Evolutionary conservation across 495 filamentous ascomycete genomes (phyloP).

Genomic region (Platismatia glauca): DNA sequence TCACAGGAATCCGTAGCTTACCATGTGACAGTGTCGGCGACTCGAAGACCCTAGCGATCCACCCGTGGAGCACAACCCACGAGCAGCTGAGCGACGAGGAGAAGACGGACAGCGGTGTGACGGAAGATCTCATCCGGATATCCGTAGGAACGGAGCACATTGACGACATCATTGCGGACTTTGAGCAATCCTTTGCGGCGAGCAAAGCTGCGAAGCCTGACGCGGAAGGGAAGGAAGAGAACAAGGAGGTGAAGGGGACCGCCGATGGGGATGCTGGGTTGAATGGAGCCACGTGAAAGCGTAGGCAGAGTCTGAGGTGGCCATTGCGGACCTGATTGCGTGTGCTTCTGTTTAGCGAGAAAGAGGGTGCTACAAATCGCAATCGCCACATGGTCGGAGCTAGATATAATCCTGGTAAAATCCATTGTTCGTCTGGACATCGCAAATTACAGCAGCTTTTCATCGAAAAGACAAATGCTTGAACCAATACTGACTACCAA

Average conservation of each 20-base stretch:
- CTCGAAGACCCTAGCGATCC: conserved; percentile 85
- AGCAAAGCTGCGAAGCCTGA: conserved; percentile 32
- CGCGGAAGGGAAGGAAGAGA: conserved; percentile 25
- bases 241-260: conserved; percentile 29
- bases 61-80: conserved; percentile 94
- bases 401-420: too few relatives aligned
- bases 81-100: conserved; percentile 86
- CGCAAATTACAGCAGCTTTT: too few relatives aligned
- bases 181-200: conserved; percentile 78
- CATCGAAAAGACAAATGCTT: too few relatives aligned
- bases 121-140: conserved; percentile 89
- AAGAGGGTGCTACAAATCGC: too few relatives aligned
- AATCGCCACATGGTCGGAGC: too few relatives aligned
- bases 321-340: too few relatives aligned
- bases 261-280: conserved; percentile 25
- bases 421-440: too few relatives aligned
- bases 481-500: too few relatives aligned
- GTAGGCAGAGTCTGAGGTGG: too few relatives aligned
- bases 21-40: conserved; percentile 47
- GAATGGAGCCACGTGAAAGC: conserved; percentile 25
- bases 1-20: not conserved
- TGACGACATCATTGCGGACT: conserved; percentile 95
- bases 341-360: too few relatives aligned
- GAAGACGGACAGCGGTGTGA: conserved; percentile 70
- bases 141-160: conserved; percentile 97